These are phyloP conservation scores for Cyamopsis tetragonoloba DNA, from an alignment of 306 rosid species.

Conservation along the genomic window DNA sequence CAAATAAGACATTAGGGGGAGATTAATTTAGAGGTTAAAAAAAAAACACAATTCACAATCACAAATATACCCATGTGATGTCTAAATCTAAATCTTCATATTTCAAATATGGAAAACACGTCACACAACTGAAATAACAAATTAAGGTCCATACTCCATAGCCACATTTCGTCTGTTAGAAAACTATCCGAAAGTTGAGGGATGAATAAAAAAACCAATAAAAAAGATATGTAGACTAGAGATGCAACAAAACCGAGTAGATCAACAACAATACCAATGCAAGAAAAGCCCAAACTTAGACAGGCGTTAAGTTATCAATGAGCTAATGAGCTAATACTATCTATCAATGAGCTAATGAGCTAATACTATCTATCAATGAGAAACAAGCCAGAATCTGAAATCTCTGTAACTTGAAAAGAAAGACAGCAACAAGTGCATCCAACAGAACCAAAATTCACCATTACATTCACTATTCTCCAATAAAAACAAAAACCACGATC, in stretches of 20 bases:
- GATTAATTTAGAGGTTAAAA: too few relatives aligned
- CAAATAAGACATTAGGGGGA: too few relatives aligned
- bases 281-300: neutral
- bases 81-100: too few relatives aligned
- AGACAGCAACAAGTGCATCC: neutral
- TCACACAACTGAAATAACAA: too few relatives aligned
- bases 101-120: too few relatives aligned
- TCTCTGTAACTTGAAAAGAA: neutral
- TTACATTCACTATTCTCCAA: neutral
- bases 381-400: conserved; percentile 9
- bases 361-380: neutral
- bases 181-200: neutral
- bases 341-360: too few relatives aligned
- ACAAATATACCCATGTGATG: too few relatives aligned
- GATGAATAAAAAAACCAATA: neutral
- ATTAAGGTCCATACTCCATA: neutral
- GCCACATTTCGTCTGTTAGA: neutral
- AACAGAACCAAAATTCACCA: neutral
- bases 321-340: too few relatives aligned
- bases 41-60: too few relatives aligned
- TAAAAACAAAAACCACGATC: neutral
- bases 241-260: neutral
- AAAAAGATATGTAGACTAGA: neutral
- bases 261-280: neutral
- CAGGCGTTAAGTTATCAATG: neutral